Evolutionary conservation across 495 filamentous ascomycete genomes (phyloP), one percentile per base, ranked within the genome.

Genomic region (Aspergillus sclerotioniger): DNA sequence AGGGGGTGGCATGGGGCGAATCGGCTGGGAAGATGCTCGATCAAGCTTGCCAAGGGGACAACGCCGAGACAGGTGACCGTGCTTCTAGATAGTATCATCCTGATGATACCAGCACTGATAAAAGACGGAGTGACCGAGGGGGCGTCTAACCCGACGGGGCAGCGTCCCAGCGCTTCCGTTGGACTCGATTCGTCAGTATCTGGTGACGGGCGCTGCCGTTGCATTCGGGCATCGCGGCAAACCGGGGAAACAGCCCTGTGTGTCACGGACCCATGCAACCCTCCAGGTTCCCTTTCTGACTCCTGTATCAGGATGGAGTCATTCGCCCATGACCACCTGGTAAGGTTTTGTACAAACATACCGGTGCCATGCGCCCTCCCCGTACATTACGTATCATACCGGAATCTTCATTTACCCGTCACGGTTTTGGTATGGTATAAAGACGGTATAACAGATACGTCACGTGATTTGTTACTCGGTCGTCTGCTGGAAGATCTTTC

Each of bases 201-300:
- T 3, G 37, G 37, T 41, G 13, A 41, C 37, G 13, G 48, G 17
- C 51, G 52, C 33, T 59, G 61, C 51, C 62, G 72, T 75, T 73
- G 72, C 72, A 75, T 75, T 62, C 68, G 67, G 70, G 58, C 62
- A 65, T 28, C 13, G 47, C 7, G 28, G 13, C 47, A 46, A 21
- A 21, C 16, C 17, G 16, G 16, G 25, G 25, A 25, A 25, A 25
- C 25, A 25, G 25, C 25, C 25, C 25, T 25, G 25, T 25, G 25
- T 25, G 25, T 25, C 25, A 25, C 25, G 25, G 46, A 28, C 41
- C 53, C 51, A 47, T 69, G 68, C 54, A 67, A 69, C 68, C 58
- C 21, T 53, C 33, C 25, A 25, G 25, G 25, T 25, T 25, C 25
- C 25, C 25, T 25, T 25, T 25, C n/a, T 25, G 25, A n/a, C n/a